Evolutionary conservation across 2,329 filamentous ascomycete genomes (phyloP), one percentile per base, ranked within the genome.

Genomic region (Penicillium oxalicum): DNA sequence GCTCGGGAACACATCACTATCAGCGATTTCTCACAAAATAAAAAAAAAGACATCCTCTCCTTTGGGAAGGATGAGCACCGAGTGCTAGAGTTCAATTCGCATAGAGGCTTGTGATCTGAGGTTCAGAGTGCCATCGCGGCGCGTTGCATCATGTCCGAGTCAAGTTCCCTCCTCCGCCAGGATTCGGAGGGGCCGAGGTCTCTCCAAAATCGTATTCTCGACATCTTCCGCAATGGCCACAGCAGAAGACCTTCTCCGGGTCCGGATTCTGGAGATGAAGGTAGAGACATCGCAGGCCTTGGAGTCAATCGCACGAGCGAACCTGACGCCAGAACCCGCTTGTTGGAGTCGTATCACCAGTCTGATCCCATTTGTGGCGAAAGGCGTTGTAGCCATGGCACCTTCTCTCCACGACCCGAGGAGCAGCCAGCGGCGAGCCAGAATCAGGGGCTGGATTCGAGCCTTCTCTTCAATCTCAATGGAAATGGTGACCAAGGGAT

Each of bases 331-430:
- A 63, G 64, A 52, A 70, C 68, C 25, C 61, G 65, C 27, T 58
- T 74, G 26, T 54, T 74, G 35, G 63, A 70, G 29, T 69, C 67
- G 4, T 72, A 74, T 52, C 53, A 70, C 39, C 63, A 62, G 34
- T 59, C 53, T 25, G 57, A 65, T 12, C 66, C 68, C 33, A 54
- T 62, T 7, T 73, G 70, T 41, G 71, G 70, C 41, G 60, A 70
- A 41, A 68, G 65, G 27, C 64, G 67, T 35, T 88, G 84, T 72
- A 77, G 79, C 59, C 86, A 93, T 70, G 88, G 87, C 58, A 87
- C 86, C 12, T 88, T 91, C 62, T 89, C 87, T 38, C 84, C 87
- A 1, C 74, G 82, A 34, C 78, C 85, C 0, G 71, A 71, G 43
- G 81, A 82, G 29, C 18, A 18, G 18, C 78, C 85, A 0, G 78